Conservation (phyloP, 106 monocot species). For the Dioscorea dumetorum region DNA sequence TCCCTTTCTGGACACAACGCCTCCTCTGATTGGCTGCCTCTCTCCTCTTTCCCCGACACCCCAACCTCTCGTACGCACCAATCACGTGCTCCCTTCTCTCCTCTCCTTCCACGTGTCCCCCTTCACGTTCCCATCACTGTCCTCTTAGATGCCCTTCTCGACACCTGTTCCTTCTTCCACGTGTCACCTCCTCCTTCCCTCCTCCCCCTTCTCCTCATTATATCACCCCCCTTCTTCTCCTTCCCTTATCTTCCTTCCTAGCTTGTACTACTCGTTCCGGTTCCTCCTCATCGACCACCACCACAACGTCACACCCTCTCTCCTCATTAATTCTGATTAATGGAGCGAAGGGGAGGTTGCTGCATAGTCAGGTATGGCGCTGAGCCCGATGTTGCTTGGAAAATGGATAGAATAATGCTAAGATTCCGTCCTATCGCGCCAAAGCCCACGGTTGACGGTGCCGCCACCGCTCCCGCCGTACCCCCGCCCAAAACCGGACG, state of each 20-base stretch:
- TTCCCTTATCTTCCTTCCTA: no score
- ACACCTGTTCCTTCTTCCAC: background rate
- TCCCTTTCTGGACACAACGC: background rate
- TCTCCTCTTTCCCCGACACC: background rate
- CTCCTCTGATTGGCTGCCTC: background rate
- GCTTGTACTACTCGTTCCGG: no score
- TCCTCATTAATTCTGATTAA: no score
- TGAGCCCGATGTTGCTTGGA: constrained; percentile 45
- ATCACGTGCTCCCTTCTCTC: background rate
- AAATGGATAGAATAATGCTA: constrained; percentile 57
- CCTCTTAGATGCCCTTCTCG: background rate
- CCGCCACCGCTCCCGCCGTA: constrained; percentile 13
- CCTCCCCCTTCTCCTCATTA: background rate
- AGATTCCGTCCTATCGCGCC: constrained; percentile 83
- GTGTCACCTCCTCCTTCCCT: background rate
- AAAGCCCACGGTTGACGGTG: constrained; percentile 34
- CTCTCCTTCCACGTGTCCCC: background rate
- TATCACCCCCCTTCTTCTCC: background rate
- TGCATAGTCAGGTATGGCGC: constrained; percentile 29
- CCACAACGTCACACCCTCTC: no score
- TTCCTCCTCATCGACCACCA: no score
- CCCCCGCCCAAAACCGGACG: no score
- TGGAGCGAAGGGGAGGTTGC: constrained; percentile 45
- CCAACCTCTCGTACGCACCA: background rate
- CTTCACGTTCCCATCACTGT: background rate